A percentile compares a stretch with the other conserved stretches of the same genome.
These are phyloP conservation scores for Penicillium cataractarum DNA, from an alignment of 495 filamentous ascomycete species.

Conservation along the genomic window DNA sequence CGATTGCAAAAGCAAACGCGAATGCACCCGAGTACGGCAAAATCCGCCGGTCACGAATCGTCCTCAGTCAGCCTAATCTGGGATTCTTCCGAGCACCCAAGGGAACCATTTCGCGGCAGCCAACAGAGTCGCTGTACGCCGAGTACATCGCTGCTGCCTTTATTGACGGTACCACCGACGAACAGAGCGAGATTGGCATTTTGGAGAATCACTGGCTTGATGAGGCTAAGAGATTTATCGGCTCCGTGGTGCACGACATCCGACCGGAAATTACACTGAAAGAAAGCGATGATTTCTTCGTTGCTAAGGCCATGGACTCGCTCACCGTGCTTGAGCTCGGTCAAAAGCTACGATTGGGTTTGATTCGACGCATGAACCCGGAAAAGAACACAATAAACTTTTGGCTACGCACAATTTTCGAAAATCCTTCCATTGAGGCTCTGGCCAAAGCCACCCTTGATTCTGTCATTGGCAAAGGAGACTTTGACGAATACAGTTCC, in stretches of 20 bases:
- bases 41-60: conserved; percentile 22
- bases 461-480: conserved; percentile 4
- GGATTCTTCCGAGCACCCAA: conserved; percentile 21
- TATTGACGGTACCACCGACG: conserved; percentile 20
- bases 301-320: conserved; percentile 22
- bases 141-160: conserved; percentile 21
- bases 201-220: conserved; percentile 23
- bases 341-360: conserved; percentile 18
- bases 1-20: conserved; percentile 24
- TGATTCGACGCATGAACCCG: conserved; percentile 16
- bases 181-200: conserved; percentile 20
- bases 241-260: conserved; percentile 21
- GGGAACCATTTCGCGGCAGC: conserved; percentile 20
- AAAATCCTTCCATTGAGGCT: conserved; percentile 21
- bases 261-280: conserved; percentile 11
- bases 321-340: conserved; percentile 21
- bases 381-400: conserved; percentile 22
- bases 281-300: conserved; percentile 24
- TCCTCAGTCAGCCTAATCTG: conserved; percentile 22
- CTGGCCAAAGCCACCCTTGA: conserved; percentile 20
- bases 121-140: conserved; percentile 21
- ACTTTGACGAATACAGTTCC: background rate
- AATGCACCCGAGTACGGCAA: conserved; percentile 27
- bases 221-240: conserved; percentile 22
- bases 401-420: conserved; percentile 23